Evolutionary conservation across 352 stramenopile species (phyloP), one percentile per base, ranked within the genome.

Genomic region (Pythium plurisporium): DNA sequence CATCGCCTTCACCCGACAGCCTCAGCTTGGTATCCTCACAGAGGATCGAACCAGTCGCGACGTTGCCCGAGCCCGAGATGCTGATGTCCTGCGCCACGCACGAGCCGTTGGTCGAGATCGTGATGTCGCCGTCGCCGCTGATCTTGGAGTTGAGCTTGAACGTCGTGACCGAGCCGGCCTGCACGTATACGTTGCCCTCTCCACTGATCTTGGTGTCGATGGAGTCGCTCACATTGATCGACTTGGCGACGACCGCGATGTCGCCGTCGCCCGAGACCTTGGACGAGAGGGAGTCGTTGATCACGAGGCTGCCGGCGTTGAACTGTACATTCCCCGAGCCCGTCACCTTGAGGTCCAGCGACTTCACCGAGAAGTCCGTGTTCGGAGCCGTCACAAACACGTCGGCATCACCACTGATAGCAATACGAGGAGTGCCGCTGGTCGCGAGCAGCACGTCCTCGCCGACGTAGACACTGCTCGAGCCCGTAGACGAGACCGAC

Each of bases 21-120:
- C 67, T 59, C 20, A 80, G 53, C 20, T 65, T 67, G 12, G 74
- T 77, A 22, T 67, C 61, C 11, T 62, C 43, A 2, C 69, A 72
- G 4, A 71, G 45, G 42, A 87, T 80, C n/a, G 73, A 82, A 7
- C 73, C 76, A 19, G 65, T 73, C 43, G 70, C 51, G 23, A 87
- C 50, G 19, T 72, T 55, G 6, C 76, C 79, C 17, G 65, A 51
- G 1, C 79, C 79, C 5, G 74, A 79, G 47, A 86, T 37, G 42
- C 59, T 66, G n/a, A 89, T 44, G 14, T 70, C 71, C 63, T 86
- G 72, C 34, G 74, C 74, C 5, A 70, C 60, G 10, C 73, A 74
- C 41, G 62, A 68, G 5, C 79, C 79, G 15, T 59, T 65, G 20
- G 62, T 74, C 20, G 72, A 71, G 29, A 82, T 62, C 42, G 67